Evolutionary conservation across 2,329 filamentous ascomycete species (phyloP).

Genomic region (Achaetomium macrosporum): DNA sequence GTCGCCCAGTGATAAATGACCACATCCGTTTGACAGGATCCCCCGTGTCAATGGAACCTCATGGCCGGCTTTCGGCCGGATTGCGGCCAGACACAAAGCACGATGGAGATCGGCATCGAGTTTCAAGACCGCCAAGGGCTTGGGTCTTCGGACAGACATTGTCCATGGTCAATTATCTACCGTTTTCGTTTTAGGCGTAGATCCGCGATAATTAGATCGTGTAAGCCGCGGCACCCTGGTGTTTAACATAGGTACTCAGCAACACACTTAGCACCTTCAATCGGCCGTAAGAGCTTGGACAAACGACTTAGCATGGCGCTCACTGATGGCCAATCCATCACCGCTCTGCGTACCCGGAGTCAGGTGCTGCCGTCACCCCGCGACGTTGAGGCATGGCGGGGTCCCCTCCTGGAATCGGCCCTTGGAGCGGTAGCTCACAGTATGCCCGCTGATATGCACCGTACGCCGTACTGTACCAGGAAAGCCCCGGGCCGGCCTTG

Average conservation of each 20-base stretch:
- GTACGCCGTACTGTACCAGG: too few relatives aligned
- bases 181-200: too few relatives aligned
- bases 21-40: conserved; percentile 14
- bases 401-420: conserved; percentile 10
- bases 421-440: background rate
- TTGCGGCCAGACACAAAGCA: conserved; percentile 3
- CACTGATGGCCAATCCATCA: background rate
- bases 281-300: background rate
- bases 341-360: background rate
- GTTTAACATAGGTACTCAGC: background rate
- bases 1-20: background rate
- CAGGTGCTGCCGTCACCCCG: background rate
- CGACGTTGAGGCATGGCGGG: background rate
- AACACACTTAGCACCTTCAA: background rate
- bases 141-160: background rate
- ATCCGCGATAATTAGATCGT: too few relatives aligned
- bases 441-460: too few relatives aligned
- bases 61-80: conserved; percentile 5
- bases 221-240: background rate
- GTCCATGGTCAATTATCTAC: background rate
- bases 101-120: conserved; percentile 9
- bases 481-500: too few relatives aligned
- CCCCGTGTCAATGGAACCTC: conserved; percentile 15
- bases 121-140: conserved; percentile 19
- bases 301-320: conserved; percentile 2